A percentile compares a stretch with the other conserved stretches of the same genome.
phyloP scores from a whole-genome alignment of 148 eudicot genomes.

The Arbutus unedo region DNA sequence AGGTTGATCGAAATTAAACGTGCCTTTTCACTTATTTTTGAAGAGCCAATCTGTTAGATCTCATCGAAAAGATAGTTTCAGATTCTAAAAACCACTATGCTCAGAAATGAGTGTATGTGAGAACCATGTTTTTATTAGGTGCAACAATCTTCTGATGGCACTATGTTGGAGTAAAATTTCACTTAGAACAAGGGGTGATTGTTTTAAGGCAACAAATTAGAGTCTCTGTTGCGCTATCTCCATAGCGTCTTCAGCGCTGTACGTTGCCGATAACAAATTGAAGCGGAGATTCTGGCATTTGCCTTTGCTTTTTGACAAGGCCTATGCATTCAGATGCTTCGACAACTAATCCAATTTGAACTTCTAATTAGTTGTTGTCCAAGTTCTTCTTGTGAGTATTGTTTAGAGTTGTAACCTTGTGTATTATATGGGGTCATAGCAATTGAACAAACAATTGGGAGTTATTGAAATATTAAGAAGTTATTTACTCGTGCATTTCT shows the following conservation, averaged over 20 bases:
- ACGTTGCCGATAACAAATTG: slow-evolving; percentile 29
- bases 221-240: slow-evolving; percentile 26
- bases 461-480: no score
- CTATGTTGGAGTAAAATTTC: not conserved
- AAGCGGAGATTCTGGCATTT: slow-evolving; percentile 21
- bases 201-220: slow-evolving; percentile 29
- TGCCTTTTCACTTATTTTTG: not conserved
- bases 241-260: slow-evolving; percentile 24
- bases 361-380: no score
- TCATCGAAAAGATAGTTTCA: no score
- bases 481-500: no score
- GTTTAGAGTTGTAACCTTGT: no score
- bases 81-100: no score
- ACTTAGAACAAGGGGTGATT: not conserved
- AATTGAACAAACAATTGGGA: no score
- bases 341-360: not conserved
- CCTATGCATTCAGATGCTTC: slow-evolving; percentile 25
- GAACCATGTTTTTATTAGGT: not conserved
- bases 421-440: no score
- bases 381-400: no score
- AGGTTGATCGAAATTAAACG: not conserved
- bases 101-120: no score
- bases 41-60: no score
- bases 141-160: not conserved
- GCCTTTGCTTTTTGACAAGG: not conserved